phyloP scores from a whole-genome alignment of 2,329 filamentous ascomycete genomes.

The Pseudogymnoascus sp. region DNA sequence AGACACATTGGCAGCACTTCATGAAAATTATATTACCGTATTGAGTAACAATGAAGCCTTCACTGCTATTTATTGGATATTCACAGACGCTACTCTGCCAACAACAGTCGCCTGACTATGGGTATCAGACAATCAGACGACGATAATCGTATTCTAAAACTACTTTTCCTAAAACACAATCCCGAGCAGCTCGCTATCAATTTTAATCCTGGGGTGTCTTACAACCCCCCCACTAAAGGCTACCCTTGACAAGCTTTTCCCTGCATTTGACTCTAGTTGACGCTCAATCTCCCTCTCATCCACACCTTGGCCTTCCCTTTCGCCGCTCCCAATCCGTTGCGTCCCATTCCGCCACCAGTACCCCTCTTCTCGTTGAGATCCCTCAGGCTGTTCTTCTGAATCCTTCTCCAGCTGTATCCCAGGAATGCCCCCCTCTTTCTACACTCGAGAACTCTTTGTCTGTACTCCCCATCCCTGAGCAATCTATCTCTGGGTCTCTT shows the following conservation, averaged over 20 bases:
- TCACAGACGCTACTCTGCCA: neutral
- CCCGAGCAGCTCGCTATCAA: neutral
- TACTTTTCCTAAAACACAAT: neutral
- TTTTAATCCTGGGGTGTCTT: no score
- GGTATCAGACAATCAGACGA: neutral
- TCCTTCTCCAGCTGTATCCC: slow-evolving; percentile 76
- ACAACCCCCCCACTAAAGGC: no score
- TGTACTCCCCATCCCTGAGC: slow-evolving; percentile 62
- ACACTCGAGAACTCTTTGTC: slow-evolving; percentile 63
- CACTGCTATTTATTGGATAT: neutral
- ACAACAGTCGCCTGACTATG: neutral
- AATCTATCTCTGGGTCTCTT: slow-evolving; percentile 80
- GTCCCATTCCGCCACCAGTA: neutral
- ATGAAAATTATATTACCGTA: neutral
- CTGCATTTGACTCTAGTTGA: neutral
- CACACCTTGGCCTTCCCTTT: slow-evolving; percentile 5
- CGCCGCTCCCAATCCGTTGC: neutral
- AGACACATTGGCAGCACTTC: neutral
- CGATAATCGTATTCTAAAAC: neutral
- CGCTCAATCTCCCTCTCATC: slow-evolving; percentile 8
- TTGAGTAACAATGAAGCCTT: neutral
- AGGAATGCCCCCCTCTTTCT: slow-evolving; percentile 78
- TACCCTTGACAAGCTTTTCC: no score
- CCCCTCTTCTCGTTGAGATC: neutral
- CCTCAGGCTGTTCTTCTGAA: slow-evolving; percentile 18